These are phyloP conservation scores for Candida nonsorbophila DNA, from an alignment of 805 yeast species.

Conservation along the genomic window DNA sequence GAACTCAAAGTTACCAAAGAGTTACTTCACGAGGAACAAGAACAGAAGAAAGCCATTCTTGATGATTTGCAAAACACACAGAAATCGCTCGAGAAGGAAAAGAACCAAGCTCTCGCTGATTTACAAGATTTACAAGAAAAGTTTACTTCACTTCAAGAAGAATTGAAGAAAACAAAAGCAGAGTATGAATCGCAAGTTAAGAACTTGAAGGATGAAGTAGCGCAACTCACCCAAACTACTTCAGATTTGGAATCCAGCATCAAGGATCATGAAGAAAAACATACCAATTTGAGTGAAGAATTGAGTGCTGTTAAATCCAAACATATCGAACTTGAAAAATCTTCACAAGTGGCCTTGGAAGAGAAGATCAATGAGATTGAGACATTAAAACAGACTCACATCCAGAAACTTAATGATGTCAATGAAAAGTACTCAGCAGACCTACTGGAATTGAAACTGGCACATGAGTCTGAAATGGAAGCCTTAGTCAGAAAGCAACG, in stretches of 20 bases:
- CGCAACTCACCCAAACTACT: slow-evolving; percentile 1
- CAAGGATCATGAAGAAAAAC: slow-evolving; percentile 4
- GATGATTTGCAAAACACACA: not conserved
- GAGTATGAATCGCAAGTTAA: slow-evolving; percentile 1
- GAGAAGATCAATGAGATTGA: not conserved
- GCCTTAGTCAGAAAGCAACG: not conserved
- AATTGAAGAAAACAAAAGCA: slow-evolving; percentile 2
- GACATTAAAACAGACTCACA: not conserved
- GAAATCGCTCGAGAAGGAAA: not conserved
- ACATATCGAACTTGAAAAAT: not conserved
- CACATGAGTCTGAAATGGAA: not conserved
- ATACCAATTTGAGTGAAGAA: slow-evolving; percentile 1
- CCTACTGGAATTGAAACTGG: not conserved
- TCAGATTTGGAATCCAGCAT: not conserved
- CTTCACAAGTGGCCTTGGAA: too few relatives aligned
- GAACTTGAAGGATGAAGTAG: not conserved
- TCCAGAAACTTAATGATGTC: slow-evolving; percentile 2
- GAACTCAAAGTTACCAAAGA: slow-evolving; percentile 1
- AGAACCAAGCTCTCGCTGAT: slow-evolving; percentile 1
- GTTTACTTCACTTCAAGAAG: slow-evolving; percentile 1
- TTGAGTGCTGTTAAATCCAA: slow-evolving; percentile 2
- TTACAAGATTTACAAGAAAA: not conserved
- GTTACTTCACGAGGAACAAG: not conserved
- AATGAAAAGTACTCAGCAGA: not conserved
- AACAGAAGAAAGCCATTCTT: not conserved